Base-by-base conservation (phyloP, 495 filamentous ascomycete genomes). In the Penicillium subrubescens region DNA sequence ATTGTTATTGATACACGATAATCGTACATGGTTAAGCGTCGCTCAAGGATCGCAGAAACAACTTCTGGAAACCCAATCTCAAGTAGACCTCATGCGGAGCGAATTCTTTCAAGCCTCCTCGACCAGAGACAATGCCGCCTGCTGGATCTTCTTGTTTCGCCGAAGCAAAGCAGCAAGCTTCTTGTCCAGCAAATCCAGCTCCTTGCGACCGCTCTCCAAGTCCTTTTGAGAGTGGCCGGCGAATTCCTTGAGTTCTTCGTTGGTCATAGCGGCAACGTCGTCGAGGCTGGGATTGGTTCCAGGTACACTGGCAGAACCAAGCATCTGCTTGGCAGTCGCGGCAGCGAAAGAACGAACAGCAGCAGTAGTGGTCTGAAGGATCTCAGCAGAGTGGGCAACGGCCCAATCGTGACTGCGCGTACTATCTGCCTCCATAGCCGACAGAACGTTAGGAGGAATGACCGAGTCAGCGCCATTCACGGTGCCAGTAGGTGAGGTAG, bases 131-230 rank as follows among this genome's bases (percentile, higher is more conserved):
- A 82, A 50, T 11, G 80, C 80, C 63, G 80, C 78, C 35, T 79
- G 78, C 48, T 76, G 78, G 17, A 81, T 67, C 65, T 81, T 82
- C 69, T 77, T 80, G 68, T 84, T 85, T 37, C 79, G 78, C 46
- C 83, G 83, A 44, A 85, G 75, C 37, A 84, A 58, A 8, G 73
- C 81, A 48, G 71, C 70, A 33, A 84, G 72, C 59, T 81, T 81
- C 69, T 82, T 82, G 58, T 82, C 80, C 33, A 81, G 71, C 1
- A 69, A 33, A 50, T 82, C 80, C 33, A 79, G 61, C 6, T 82
- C 80, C 67, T 81, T 82, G 7, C 80, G 77, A 11, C 75, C 78
- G 10, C 37, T 48, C 60, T 82, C 80, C 31, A 81, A 65, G 21
- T 81, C 79, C 46, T 79, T 80, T 61, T 81, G 77, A 0, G 79